These are phyloP conservation scores for Diaporthe ilicicola DNA, from an alignment of 2,329 filamentous ascomycete genomes.

Conservation along the genomic window DNA sequence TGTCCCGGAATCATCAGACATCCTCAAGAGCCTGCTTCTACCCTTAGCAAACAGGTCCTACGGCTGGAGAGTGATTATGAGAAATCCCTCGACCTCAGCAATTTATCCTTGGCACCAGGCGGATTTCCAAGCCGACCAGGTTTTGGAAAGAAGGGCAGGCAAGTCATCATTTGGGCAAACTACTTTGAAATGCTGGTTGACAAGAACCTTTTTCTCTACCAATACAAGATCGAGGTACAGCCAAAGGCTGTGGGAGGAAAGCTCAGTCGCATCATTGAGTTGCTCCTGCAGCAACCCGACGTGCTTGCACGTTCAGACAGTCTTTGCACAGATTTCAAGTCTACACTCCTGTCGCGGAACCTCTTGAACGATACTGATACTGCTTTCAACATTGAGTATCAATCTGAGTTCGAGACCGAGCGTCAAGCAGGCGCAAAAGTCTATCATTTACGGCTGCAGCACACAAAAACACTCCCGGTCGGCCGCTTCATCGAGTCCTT, in stretches of 20 bases:
- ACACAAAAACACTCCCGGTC: neutral
- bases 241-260: neutral
- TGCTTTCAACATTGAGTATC: neutral
- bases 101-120: neutral
- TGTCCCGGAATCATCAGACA: neutral
- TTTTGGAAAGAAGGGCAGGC: neutral
- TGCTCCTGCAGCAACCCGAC: conserved; percentile 2
- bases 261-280: neutral
- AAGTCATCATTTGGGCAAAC: neutral
- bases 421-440: neutral
- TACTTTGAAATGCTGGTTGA: neutral
- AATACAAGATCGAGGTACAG: neutral
- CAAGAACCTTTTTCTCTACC: neutral
- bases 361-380: neutral
- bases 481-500: neutral
- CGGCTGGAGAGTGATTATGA: neutral
- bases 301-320: neutral
- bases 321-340: conserved; percentile 20
- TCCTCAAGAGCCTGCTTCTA: neutral
- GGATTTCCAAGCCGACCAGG: neutral
- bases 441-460: neutral
- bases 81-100: neutral
- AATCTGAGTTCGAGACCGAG: neutral
- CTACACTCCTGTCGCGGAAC: neutral
- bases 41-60: rapidly evolving